Evolutionary conservation across 169 alveolate genomes (phyloP), one percentile per base, ranked within the genome.

Genomic region (Eimeria tenella): DNA sequence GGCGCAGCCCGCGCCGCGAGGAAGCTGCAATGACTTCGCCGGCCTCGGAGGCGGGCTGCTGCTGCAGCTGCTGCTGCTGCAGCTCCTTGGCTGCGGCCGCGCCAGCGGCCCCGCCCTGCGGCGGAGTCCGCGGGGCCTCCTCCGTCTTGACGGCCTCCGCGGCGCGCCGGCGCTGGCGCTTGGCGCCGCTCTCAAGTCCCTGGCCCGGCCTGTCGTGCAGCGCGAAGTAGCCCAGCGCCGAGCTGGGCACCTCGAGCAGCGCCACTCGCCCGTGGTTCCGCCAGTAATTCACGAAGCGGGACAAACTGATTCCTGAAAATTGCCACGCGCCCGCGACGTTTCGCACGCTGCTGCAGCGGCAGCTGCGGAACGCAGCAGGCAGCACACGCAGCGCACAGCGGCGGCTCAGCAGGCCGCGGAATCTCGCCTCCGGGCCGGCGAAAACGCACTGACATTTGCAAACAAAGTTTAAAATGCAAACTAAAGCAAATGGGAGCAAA

Each of bases 281-380:
- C 94, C 94, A 90, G 79, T 79, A 90, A 62, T 90, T 90, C 75
- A 90, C 60, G 71, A 90, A 90, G 6, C 94, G 94, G 7, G 90
- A 79, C 42, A 75, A 73, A 25, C 91, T 60, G 21, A 90, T 90
- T 13, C 94, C 94, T n/a, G 75, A 90, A 62, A 90, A 90, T 25
- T 90, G 94, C 94, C 94, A 90, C 3, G 94, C 94, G 15, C 94
- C 94, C 4, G 90, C 88, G n/a, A 90, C 81, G 21, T 75, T 77
- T 5, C 91, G 75, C 75, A 90, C 90, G 31, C 75, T 82, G 90
- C 90, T 60, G 63, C 90, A 82, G 10, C 90, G 90, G 62, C 90
- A 82, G 5, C 90, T 82, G 90, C 75, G 58, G n/a, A 53, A 6
- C 49, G 13, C 5, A 13, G 49, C n/a, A n/a, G n/a, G n/a, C n/a